Evolutionary conservation across 441 rosid species (phyloP).

Genomic region (Gossypium lobatum): DNA sequence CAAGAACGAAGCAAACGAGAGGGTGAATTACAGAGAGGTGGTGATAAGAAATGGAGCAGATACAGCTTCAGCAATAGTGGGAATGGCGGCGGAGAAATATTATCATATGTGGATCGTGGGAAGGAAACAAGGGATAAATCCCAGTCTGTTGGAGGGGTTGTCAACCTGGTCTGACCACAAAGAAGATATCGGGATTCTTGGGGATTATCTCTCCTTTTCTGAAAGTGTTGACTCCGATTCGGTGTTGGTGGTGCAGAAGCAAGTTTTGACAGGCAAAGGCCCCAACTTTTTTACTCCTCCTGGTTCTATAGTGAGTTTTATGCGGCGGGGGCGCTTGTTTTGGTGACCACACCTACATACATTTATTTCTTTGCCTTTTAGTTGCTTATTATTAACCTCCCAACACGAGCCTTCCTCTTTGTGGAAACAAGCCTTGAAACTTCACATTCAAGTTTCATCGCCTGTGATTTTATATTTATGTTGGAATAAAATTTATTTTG

Average conservation of each 20-base stretch:
- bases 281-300: not conserved
- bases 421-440: no score
- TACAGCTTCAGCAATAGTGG: constrained; percentile 52
- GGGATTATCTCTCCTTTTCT: constrained; percentile 49
- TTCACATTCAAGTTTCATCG: no score
- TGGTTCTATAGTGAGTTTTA: not conserved
- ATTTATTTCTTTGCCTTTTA: no score
- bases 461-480: no score
- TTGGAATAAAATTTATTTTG: no score
- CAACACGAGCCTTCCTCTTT: no score
- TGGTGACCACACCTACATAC: not conserved
- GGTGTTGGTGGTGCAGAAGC: constrained; percentile 70
- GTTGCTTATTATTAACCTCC: no score
- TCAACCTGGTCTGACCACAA: constrained; percentile 48
- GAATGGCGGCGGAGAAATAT: constrained; percentile 30
- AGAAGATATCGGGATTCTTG: constrained; percentile 56
- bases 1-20: constrained; percentile 47
- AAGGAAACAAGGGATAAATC: constrained; percentile 58
- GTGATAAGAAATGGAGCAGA: constrained; percentile 64
- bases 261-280: constrained; percentile 41
- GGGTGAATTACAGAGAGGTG: constrained; percentile 51
- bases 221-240: constrained; percentile 49
- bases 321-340: not conserved
- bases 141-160: constrained; percentile 52
- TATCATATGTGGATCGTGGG: constrained; percentile 76